A percentile compares a stretch with the other conserved stretches of the same genome.
Evolutionary conservation across 331 rosid genomes (phyloP).

Genomic region (Pyrus hybrid): DNA sequence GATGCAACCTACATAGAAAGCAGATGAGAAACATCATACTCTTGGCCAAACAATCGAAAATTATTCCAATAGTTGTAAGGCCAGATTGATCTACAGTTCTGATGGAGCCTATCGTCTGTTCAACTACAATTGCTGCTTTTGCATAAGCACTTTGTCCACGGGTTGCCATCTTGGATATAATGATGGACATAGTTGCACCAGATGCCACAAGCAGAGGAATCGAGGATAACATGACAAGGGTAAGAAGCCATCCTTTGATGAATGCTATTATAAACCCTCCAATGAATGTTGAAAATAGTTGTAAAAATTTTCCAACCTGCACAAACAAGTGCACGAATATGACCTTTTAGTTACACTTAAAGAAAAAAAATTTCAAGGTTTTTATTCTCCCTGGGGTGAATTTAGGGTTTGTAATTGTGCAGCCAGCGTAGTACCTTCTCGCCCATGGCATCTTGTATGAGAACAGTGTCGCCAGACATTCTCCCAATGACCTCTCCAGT

Average conservation of each 20-base stretch:
- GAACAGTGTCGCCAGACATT: constrained; percentile 86
- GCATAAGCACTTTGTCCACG: constrained; percentile 62
- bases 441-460: constrained; percentile 85
- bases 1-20: constrained; percentile 50
- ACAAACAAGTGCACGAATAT: background rate
- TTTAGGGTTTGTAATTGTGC: background rate
- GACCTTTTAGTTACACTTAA: background rate
- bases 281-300: constrained; percentile 26
- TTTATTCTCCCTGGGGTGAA: background rate
- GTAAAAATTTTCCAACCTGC: constrained; percentile 41
- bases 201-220: constrained; percentile 47
- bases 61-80: background rate
- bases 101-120: constrained; percentile 75
- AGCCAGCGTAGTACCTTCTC: constrained; percentile 54
- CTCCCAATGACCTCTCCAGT: constrained; percentile 72
- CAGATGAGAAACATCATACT: background rate
- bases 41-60: background rate
- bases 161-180: constrained; percentile 50
- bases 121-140: constrained; percentile 69
- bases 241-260: constrained; percentile 39
- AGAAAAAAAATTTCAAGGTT: background rate
- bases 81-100: constrained; percentile 49
- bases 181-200: constrained; percentile 40
- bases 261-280: constrained; percentile 44
- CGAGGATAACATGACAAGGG: constrained; percentile 36